Evolutionary conservation across 2,329 filamentous ascomycete genomes (phyloP).

Genomic region (Simplicillium aogashimaense): DNA sequence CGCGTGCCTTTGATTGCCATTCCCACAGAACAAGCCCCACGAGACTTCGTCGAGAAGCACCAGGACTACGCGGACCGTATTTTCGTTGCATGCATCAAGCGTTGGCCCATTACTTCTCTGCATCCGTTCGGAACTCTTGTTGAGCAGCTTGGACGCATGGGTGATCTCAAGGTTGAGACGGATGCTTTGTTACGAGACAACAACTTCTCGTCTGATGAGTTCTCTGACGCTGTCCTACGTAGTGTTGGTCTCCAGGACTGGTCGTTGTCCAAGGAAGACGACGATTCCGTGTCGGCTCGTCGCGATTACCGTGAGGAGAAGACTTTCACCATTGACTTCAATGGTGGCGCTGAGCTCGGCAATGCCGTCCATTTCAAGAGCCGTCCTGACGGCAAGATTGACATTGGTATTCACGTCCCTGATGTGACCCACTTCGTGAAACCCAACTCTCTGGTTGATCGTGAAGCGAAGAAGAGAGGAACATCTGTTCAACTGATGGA

Average conservation of each 20-base stretch:
- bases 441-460: constrained; percentile 86
- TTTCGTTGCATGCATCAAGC: constrained; percentile 98
- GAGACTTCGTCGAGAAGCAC: constrained; percentile 97
- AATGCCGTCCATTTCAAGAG: constrained; percentile 89
- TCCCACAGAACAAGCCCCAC: constrained; percentile 92
- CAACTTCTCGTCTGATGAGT: constrained; percentile 96
- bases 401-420: constrained; percentile 90
- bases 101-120: constrained; percentile 98
- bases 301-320: constrained; percentile 86
- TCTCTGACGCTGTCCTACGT: constrained; percentile 90
- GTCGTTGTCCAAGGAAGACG: constrained; percentile 76
- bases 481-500: constrained; percentile 94
- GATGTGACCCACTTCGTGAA: constrained; percentile 97
- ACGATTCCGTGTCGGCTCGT: constrained; percentile 60
- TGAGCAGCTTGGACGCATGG: constrained; percentile 94
- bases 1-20: constrained; percentile 96
- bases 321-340: constrained; percentile 86
- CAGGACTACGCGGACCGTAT: constrained; percentile 96
- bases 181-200: constrained; percentile 95
- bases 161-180: constrained; percentile 93
- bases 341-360: constrained; percentile 78
- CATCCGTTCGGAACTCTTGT: constrained; percentile 97
- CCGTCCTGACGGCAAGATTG: constrained; percentile 72
- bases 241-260: constrained; percentile 89
- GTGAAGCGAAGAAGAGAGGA: constrained; percentile 95